phyloP scores from a whole-genome alignment of 345 rosid genomes.

The Syzygium oleosum region DNA sequence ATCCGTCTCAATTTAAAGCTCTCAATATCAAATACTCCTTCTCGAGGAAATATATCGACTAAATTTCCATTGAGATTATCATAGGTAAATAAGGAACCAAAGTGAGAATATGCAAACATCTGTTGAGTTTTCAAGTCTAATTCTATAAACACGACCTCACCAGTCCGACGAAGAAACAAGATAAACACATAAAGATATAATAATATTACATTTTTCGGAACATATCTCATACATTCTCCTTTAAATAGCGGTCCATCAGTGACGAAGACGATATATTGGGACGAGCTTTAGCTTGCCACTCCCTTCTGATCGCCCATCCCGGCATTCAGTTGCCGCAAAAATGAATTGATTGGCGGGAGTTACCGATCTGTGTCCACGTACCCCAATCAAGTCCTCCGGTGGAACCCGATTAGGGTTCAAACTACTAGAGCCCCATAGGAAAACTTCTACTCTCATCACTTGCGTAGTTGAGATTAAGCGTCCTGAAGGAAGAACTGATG shows the following conservation, averaged over 20 bases:
- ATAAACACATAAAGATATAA: not conserved
- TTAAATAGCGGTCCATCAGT: not conserved
- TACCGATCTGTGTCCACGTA: not conserved
- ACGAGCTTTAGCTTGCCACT: not conserved
- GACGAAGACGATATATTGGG: not conserved
- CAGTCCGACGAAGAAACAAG: accelerated
- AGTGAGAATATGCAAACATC: not conserved
- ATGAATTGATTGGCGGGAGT: not conserved
- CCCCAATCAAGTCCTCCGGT: not conserved
- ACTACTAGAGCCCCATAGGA: not conserved
- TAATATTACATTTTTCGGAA: not conserved
- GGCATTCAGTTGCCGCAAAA: not conserved
- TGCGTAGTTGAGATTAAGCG: not conserved
- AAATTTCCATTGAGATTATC: not conserved
- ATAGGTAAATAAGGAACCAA: not conserved
- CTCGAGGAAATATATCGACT: not conserved
- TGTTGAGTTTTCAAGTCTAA: not conserved
- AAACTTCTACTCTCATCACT: not conserved
- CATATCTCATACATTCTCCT: not conserved
- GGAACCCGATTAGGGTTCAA: not conserved
- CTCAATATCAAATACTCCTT: not conserved
- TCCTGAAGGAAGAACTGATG: not conserved
- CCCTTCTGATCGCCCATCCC: not conserved
- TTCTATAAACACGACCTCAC: not conserved
- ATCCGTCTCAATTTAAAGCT: not conserved